A percentile compares a stretch with the other conserved stretches of the same genome.
phyloP scores from a whole-genome alignment of 345 rosid species.

The Populus tremula region DNA sequence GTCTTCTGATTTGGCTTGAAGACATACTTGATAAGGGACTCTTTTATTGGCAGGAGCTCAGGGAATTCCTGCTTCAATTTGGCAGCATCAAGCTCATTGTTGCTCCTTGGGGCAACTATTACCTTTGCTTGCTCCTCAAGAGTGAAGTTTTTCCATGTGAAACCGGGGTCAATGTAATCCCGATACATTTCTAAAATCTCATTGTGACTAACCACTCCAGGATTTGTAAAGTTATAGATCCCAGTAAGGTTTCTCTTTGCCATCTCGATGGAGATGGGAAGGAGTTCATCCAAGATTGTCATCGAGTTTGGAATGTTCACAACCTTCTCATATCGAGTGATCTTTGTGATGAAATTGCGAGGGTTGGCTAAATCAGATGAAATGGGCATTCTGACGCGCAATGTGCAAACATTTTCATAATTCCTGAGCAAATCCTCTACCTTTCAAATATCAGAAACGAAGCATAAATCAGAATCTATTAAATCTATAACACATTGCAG shows the following conservation, averaged over 20 bases:
- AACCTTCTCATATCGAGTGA: constrained; percentile 73
- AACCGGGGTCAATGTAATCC: constrained; percentile 57
- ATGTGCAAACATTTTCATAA: constrained; percentile 78
- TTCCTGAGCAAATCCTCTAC: constrained; percentile 83
- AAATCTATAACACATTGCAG: not conserved
- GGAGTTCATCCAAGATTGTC: constrained; percentile 87
- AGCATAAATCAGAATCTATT: not conserved
- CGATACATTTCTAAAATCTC: constrained; percentile 85
- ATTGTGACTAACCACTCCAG: constrained; percentile 88
- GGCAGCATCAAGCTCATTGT: constrained; percentile 78
- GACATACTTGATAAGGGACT: constrained; percentile 69
- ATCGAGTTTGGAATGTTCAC: constrained; percentile 90
- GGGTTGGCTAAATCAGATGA: constrained; percentile 78
- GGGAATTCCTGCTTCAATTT: constrained; percentile 84
- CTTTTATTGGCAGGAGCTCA: constrained; percentile 75
- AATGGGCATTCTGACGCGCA: constrained; percentile 93
- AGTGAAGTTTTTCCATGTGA: constrained; percentile 84
- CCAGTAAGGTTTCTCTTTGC: constrained; percentile 94
- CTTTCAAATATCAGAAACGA: constrained; percentile 24
- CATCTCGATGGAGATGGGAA: constrained; percentile 88
- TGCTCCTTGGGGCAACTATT: constrained; percentile 85
- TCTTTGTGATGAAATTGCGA: constrained; percentile 85
- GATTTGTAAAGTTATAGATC: constrained; percentile 83
- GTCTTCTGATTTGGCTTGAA: constrained; percentile 78
- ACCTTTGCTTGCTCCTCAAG: constrained; percentile 91